These are phyloP conservation scores for Colletotrichum sp. DNA, from an alignment of 2,329 filamentous ascomycete genomes.

Conservation along the genomic window DNA sequence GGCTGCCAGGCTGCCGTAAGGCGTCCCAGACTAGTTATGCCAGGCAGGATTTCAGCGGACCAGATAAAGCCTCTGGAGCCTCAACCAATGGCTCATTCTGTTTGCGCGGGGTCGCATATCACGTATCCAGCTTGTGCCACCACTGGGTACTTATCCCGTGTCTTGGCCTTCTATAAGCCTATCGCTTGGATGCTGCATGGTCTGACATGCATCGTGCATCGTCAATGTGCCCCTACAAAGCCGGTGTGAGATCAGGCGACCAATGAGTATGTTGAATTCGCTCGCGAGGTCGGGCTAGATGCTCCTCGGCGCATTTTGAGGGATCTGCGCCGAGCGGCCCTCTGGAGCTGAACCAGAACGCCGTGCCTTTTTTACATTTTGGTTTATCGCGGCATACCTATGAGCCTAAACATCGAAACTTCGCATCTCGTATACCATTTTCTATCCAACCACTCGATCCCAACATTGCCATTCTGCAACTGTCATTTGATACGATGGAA, in stretches of 20 bases:
- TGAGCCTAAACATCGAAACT: too few species aligned
- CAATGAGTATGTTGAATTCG: rapidly evolving
- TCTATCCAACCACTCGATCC: too few species aligned
- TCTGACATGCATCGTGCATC: neutral
- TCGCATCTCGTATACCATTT: too few species aligned
- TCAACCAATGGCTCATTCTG: neutral
- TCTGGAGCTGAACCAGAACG: neutral
- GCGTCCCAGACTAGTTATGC: neutral
- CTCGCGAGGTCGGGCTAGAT: neutral
- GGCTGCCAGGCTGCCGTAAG: neutral
- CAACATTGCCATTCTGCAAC: neutral
- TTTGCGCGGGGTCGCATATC: neutral
- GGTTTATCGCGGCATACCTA: neutral
- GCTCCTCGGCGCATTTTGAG: neutral
- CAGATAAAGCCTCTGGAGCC: neutral
- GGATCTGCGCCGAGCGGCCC: neutral
- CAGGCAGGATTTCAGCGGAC: neutral
- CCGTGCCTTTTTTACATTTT: neutral
- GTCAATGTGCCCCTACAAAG: neutral
- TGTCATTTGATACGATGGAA: neutral
- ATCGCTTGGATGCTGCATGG: neutral
- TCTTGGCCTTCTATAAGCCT: neutral
- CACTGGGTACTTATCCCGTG: neutral
- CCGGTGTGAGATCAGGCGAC: neutral
- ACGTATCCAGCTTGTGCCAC: neutral